Evolutionary conservation across 768 basidiomycete species (phyloP).

Genomic region (Cyclocybe cylindracea): DNA sequence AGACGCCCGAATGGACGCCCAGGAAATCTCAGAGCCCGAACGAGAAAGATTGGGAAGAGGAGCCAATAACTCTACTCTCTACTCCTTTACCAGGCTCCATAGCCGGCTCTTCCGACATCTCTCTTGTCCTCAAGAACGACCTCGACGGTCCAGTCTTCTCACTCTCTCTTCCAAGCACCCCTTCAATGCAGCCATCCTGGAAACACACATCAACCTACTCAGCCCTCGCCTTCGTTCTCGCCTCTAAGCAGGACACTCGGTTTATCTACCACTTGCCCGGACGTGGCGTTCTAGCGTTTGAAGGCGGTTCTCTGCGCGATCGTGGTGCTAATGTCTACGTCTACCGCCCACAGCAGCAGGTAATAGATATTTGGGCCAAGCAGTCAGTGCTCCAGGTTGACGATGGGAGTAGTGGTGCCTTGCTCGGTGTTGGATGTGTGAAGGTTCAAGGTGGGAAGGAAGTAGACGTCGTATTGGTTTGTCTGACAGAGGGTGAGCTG

Average conservation of each 20-base stretch:
- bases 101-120: slow-evolving; percentile 20
- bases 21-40: slow-evolving; percentile 3
- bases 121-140: slow-evolving; percentile 69
- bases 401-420: slow-evolving; percentile 66
- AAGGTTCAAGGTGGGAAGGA: slow-evolving; percentile 27
- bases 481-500: slow-evolving; percentile 77
- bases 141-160: slow-evolving; percentile 72
- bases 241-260: slow-evolving; percentile 87
- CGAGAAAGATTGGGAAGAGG: slow-evolving; percentile 25
- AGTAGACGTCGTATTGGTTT: slow-evolving; percentile 50
- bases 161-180: slow-evolving; percentile 34
- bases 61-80: slow-evolving; percentile 61
- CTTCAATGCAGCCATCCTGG: slow-evolving; percentile 45
- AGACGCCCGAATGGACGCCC: slow-evolving; percentile 40
- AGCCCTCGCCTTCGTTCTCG: slow-evolving; percentile 91
- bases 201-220: slow-evolving; percentile 81
- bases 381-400: slow-evolving; percentile 82
- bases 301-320: slow-evolving; percentile 61
- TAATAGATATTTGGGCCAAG: slow-evolving; percentile 63
- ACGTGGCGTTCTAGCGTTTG: slow-evolving; percentile 75
- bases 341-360: slow-evolving; percentile 57
- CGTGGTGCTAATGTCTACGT: slow-evolving; percentile 85
- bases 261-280: slow-evolving; percentile 76
- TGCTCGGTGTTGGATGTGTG: slow-evolving; percentile 74
- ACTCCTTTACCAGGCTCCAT: slow-evolving; percentile 61